Base-by-base conservation (phyloP, 495 filamentous ascomycete genomes). In the Polyplosphaeria fusca region DNA sequence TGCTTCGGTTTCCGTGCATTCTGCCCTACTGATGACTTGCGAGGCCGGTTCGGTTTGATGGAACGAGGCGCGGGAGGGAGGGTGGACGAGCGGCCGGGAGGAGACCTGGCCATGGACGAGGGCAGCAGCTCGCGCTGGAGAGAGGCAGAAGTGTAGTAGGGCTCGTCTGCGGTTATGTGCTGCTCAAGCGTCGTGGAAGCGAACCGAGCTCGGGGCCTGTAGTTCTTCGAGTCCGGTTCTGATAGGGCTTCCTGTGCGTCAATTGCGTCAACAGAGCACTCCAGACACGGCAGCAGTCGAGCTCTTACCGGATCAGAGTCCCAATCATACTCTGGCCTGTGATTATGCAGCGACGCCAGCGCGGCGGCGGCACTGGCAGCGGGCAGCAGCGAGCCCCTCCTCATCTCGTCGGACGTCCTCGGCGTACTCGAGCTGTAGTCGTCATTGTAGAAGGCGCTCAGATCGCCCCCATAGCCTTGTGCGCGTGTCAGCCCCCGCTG, bases 11-110 rank as follows among this genome's bases (percentile, higher is more conserved):
- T 82, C 37, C 85, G 75, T 11, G 82, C 82, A 25, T 84, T 82
- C 66, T 91, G 87, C 2, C 85, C 82, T 19, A 95, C 83, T 1
- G 90, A 95, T 20, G 85, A 85, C 67, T 95, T 96, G 65, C 91
- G 83, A 23, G 88, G 84, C 42, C 89, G 79, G 47, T 76, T 79
- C 24, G 82, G 74, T 53, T 87, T 82, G 52, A 82, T 73, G 63
- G 54, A 58, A 69, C 88, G 76, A 61, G 91, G 86, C 28, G 90
- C 79, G 0, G 89, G 89, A 40, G 91, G 89, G 12, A 94, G 77
- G 1, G 89, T 94, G 1, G 89, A 89, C 5, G 88, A 92, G 49
- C 89, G 87, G 61, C 86, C 88, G 23, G 91, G 88, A 0, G 91
- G 90, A 2, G 90, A 94, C 44, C 82, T 81, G 45, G 82, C 81